A percentile compares a stretch with the other conserved stretches of the same genome.
phyloP scores from a whole-genome alignment of 2,329 filamentous ascomycete genomes.

The Fusarium nelsonii region DNA sequence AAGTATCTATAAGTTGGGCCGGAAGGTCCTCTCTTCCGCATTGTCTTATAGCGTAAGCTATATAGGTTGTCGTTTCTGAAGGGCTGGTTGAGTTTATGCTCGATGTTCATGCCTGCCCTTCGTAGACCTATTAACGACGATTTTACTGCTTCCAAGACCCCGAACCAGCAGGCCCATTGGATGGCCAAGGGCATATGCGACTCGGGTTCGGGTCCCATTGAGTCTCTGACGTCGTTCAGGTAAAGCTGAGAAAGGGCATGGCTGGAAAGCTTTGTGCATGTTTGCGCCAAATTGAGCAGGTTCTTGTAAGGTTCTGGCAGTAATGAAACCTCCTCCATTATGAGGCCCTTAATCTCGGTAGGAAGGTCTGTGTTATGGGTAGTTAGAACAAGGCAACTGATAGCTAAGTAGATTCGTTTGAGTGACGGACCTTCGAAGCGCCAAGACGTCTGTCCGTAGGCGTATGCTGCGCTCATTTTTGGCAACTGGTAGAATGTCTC shows the following conservation, averaged over 20 bases:
- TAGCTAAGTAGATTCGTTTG: neutral
- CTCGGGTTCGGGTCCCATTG: neutral
- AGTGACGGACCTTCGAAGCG: neutral
- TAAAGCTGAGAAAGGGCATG: constrained; percentile 24
- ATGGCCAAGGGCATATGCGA: constrained; percentile 24
- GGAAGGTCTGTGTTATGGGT: constrained; percentile 23
- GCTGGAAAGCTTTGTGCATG: constrained; percentile 19
- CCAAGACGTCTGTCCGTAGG: neutral
- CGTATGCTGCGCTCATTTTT: neutral
- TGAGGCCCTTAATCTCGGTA: constrained; percentile 22
- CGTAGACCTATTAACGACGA: constrained; percentile 19
- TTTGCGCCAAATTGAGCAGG: constrained; percentile 15
- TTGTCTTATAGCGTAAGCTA: constrained; percentile 17
- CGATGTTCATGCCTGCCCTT: constrained; percentile 1
- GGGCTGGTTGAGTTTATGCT: constrained; percentile 10
- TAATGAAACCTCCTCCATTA: constrained; percentile 22
- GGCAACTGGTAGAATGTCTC: neutral
- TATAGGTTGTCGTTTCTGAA: constrained; percentile 24
- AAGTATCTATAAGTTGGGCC: constrained; percentile 20
- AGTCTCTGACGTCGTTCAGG: constrained; percentile 17
- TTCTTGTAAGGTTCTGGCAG: constrained; percentile 12
- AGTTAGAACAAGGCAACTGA: constrained; percentile 1
- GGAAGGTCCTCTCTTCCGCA: neutral
- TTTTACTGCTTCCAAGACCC: constrained; percentile 21
- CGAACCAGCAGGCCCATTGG: constrained; percentile 40